These are phyloP conservation scores for Phytopythium aichiense DNA, from an alignment of 352 stramenopile species.

Conservation along the genomic window DNA sequence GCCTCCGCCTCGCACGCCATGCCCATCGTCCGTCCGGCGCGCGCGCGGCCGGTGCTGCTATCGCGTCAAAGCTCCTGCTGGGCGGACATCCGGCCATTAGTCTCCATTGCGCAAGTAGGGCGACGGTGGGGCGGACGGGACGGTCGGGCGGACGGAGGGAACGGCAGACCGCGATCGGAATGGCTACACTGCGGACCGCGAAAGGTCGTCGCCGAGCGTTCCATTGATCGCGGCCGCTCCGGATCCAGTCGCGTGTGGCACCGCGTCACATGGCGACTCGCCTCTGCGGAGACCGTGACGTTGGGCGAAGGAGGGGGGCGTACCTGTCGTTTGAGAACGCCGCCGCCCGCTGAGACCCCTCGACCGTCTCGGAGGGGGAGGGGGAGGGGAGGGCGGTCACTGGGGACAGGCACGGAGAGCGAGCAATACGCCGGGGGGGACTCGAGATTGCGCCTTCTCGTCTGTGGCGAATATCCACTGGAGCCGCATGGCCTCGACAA, in stretches of 20 bases:
- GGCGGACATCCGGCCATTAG: not conserved
- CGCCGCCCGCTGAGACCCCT: not conserved
- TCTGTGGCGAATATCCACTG: slow-evolving; percentile 33
- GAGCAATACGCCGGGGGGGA: not conserved
- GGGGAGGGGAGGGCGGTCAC: not conserved
- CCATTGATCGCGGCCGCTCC: not conserved
- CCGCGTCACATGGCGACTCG: not conserved
- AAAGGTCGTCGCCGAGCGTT: not conserved
- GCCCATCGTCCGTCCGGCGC: slow-evolving; percentile 32
- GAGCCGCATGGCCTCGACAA: slow-evolving; percentile 32
- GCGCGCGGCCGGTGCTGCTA: slow-evolving; percentile 2
- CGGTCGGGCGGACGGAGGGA: too few species aligned
- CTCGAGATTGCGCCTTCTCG: slow-evolving; percentile 2
- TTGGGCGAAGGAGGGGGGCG: not conserved
- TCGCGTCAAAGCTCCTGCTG: slow-evolving; percentile 6
- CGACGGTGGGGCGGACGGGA: too few species aligned
- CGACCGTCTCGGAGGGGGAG: not conserved
- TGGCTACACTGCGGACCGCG: not conserved
- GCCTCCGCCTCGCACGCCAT: slow-evolving; percentile 66
- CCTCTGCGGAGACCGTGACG: not conserved
- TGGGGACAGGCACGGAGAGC: not conserved
- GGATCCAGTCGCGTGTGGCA: not conserved
- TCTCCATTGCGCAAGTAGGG: not conserved
- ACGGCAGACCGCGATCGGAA: not conserved
- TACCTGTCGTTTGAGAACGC: not conserved